Base-by-base conservation (phyloP, 768 basidiomycete species). In the Rhodotorula diobovata region DNA sequence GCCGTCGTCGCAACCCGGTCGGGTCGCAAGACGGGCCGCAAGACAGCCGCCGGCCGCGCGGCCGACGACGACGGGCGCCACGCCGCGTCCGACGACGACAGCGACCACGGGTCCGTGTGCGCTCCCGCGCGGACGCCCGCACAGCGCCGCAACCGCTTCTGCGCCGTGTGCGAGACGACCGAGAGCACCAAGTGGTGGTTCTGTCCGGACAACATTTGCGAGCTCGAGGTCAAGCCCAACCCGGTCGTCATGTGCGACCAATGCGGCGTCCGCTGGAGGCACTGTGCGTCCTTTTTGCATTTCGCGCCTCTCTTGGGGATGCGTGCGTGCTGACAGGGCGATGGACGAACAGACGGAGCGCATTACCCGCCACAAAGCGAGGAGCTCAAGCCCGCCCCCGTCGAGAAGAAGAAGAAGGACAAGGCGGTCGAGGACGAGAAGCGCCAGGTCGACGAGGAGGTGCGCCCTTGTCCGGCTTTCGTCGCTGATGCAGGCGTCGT, bases 221-320 rank as follows among this genome's bases (percentile, higher is more conserved):
- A 72, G 30, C 53, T 66, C 18, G 67, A 64, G 4, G 55, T 67
- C 60, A 70, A 70, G 60, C 63, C 66, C 48, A 50, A 5, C 7
- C 58, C 65, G 23, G 37, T 64, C 15, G 72, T 74, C 45, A 72
- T 78, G 70, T 78, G 77, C 66, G 68, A 71, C 41, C 45, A 37
- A 9, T 78, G 77, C 58, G 72, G 75, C 0, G 51, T 77, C 28
- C 71, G 76, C 4, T 78, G 75, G 75, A 34, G 77, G 60, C 76
- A 77, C 41, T 78, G 77, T 77, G 50, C 63, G 76, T 63, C n/a
- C 39, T 32, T 30, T 28, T 34, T 11, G 23, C 10, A n/a, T 32
- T n/a, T 32, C 41, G 12, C 3, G 7, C 23, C 39, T 15, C 14
- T 25, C 9, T 45, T 28, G 25, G n/a, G n/a, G n/a, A n/a, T 32